Evolutionary conservation across 768 basidiomycete species (phyloP).

Genomic region (Saitozyma sp.): DNA sequence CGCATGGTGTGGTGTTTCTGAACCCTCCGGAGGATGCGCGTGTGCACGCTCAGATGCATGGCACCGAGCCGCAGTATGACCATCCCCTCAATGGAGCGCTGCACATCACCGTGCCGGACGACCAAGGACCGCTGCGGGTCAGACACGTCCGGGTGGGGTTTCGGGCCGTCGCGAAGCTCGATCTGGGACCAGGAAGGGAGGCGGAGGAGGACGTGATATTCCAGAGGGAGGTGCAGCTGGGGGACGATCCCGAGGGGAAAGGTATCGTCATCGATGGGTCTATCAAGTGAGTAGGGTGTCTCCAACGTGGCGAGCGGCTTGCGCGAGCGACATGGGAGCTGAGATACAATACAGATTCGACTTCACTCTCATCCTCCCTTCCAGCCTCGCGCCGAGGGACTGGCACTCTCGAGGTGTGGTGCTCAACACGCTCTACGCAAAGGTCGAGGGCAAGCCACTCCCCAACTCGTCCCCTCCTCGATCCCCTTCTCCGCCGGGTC

Average conservation of each 20-base stretch:
- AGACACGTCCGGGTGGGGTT: slow-evolving; percentile 16
- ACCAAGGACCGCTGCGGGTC: slow-evolving; percentile 7
- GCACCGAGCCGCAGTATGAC: not conserved
- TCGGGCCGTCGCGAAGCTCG: slow-evolving; percentile 8
- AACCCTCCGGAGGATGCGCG: slow-evolving; percentile 1
- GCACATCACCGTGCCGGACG: slow-evolving; percentile 5
- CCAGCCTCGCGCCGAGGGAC: slow-evolving; percentile 29
- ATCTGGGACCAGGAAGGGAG: slow-evolving; percentile 17
- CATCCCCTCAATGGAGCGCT: not conserved
- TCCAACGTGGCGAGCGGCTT: not conserved
- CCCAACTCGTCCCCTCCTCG: slow-evolving; percentile 2
- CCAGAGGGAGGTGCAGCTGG: slow-evolving; percentile 17
- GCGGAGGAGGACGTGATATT: slow-evolving; percentile 31
- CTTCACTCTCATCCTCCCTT: slow-evolving; percentile 26
- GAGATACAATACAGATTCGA: slow-evolving; percentile 13
- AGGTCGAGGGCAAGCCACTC: slow-evolving; percentile 23
- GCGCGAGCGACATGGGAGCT: not conserved
- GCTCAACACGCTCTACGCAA: slow-evolving; percentile 22
- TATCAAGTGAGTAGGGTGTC: not conserved
- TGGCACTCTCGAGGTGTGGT: slow-evolving; percentile 24
- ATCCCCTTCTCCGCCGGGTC: not conserved
- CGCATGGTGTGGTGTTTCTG: not conserved
- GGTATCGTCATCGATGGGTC: slow-evolving; percentile 26
- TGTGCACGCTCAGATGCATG: not conserved
- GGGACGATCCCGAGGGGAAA: slow-evolving; percentile 20